A percentile compares a stretch with the other conserved stretches of the same genome.
Conservation (phyloP, 2,329 filamentous ascomycete genomes). For the Biscogniauxia marginata region DNA sequence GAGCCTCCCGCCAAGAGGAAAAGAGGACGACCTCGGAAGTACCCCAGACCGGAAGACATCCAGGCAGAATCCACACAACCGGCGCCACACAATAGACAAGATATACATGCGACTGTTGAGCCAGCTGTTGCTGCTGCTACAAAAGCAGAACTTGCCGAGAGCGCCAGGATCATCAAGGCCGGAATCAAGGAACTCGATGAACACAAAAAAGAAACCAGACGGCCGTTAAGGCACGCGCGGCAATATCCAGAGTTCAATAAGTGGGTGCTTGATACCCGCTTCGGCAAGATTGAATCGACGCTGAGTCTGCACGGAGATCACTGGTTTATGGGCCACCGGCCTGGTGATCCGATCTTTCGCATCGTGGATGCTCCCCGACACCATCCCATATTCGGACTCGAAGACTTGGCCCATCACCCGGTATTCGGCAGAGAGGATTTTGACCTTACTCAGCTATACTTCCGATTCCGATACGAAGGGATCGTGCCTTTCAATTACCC, state of each 20-base stretch:
- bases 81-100: neutral
- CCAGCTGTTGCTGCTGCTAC: neutral
- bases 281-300: slow-evolving; percentile 3
- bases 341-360: slow-evolving; percentile 13
- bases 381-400: neutral
- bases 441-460: neutral
- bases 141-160: neutral
- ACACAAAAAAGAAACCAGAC: neutral
- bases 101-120: neutral
- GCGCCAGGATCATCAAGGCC: neutral
- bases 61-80: neutral
- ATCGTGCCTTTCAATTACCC: slow-evolving; percentile 12
- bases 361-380: neutral
- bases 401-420: neutral
- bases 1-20: neutral
- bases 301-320: neutral
- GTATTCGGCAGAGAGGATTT: neutral
- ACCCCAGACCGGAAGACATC: neutral
- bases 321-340: slow-evolving; percentile 15
- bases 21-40: neutral
- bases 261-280: neutral
- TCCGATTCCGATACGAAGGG: slow-evolving; percentile 7
- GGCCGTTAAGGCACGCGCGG: neutral
- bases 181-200: neutral
- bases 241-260: neutral